Conservation (phyloP, 2,329 filamentous ascomycete genomes). For the Aureobasidium zeae region DNA sequence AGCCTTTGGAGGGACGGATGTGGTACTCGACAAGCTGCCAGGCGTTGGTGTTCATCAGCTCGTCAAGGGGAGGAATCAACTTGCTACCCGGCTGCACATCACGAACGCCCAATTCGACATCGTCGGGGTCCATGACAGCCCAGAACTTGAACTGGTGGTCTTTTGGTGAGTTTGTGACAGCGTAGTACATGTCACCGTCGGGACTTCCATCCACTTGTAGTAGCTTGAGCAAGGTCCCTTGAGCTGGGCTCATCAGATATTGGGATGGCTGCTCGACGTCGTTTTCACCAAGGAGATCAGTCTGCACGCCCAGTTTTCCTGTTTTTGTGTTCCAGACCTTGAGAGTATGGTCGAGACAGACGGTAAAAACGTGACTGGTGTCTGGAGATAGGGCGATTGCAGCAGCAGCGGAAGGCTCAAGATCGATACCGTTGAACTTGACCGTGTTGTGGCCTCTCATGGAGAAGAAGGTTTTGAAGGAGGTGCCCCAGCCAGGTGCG, state of each 20-base stretch:
- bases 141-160: conserved; percentile 94
- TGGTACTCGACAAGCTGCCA: conserved; percentile 43
- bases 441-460: conserved; percentile 58
- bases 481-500: conserved; percentile 60
- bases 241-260: conserved; percentile 69
- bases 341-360: conserved; percentile 81
- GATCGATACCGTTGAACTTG: conserved; percentile 52
- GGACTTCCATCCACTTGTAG: conserved; percentile 54
- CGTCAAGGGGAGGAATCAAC: conserved; percentile 53
- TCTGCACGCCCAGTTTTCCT: conserved; percentile 65
- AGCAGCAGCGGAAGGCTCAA: conserved; percentile 59
- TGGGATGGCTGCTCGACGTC: conserved; percentile 42
- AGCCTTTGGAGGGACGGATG: conserved; percentile 31
- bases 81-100: conserved; percentile 59
- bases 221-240: conserved; percentile 66
- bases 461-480: conserved; percentile 55
- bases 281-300: conserved; percentile 63
- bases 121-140: conserved; percentile 57
- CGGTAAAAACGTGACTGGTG: conserved; percentile 56
- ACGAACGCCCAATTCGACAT: conserved; percentile 50
- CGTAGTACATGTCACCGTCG: conserved; percentile 45
- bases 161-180: conserved; percentile 81
- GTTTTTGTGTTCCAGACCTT: conserved; percentile 83
- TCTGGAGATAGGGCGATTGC: conserved; percentile 45
- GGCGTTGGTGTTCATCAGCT: conserved; percentile 42